Evolutionary conservation across 495 filamentous ascomycete species (phyloP).

Genomic region (Neurospora sp.): DNA sequence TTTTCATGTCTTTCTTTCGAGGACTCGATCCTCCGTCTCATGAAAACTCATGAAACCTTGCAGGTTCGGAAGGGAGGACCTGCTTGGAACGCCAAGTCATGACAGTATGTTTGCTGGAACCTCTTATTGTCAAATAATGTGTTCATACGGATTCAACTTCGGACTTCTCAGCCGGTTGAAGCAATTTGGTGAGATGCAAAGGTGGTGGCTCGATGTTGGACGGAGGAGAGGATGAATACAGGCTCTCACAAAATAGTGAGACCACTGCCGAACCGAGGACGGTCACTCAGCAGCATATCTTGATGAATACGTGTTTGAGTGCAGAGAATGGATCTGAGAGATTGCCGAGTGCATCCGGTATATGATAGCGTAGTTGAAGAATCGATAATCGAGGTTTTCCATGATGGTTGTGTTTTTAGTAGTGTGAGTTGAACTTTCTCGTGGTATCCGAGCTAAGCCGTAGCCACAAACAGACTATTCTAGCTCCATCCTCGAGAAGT

Average conservation of each 20-base stretch:
- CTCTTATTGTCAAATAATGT: background rate
- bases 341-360: background rate
- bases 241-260: background rate
- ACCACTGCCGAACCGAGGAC: background rate
- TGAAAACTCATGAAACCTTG: background rate
- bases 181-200: background rate
- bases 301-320: background rate
- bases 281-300: background rate
- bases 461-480: background rate
- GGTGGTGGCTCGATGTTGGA: background rate
- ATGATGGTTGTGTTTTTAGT: background rate
- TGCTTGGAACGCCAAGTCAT: background rate
- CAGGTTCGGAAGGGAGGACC: background rate
- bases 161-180: background rate
- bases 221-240: background rate
- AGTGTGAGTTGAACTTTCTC: background rate
- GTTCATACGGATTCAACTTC: background rate
- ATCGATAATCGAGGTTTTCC: background rate
- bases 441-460: background rate
- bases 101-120: background rate
- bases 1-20: background rate
- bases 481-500: background rate
- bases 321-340: background rate
- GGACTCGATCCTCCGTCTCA: background rate
- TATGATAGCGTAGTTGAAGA: background rate